Evolutionary conservation across 768 basidiomycete genomes (phyloP), one percentile per base, ranked within the genome.

Genomic region (Clathrus columnatus): DNA sequence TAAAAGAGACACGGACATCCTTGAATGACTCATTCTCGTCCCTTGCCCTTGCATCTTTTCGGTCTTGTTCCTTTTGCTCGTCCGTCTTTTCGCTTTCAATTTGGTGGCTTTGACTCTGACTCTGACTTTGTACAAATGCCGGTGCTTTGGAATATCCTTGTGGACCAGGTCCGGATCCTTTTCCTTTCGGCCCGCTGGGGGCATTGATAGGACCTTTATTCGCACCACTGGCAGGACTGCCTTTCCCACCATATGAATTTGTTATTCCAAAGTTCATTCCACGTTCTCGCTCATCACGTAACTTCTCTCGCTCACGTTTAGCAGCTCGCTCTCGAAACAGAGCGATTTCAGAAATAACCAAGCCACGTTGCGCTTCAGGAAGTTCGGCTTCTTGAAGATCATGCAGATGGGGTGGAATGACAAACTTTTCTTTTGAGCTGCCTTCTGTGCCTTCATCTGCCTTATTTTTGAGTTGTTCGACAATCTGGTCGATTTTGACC

Each of bases 321-420:
- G 91, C 91, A 0, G 93, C 90, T 20, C 90, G 83, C 70, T 97
- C 93, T 57, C 96, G 82, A 70, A 99, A 99, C 62, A 91, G 85
- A 0, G 93, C 92, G 58, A 99, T 99, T 67, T 97, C 93, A 27
- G 89, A 91, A 59, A 97, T 89, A 58, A 98, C 93, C 52, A 93
- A 84, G 5, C 88, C 91, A 30, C 95, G 86, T 63, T 82, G 75
- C 0, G 90, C 90, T 72, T 99, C 96, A 21, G 96, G 95, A 43
- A 99, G 80, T 65, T 99, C 96, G 51, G 92, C 90, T 72, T 96
- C 93, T 65, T 92, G 88, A 43, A 99, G 77, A 70, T 98, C 96
- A 70, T 91, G 91, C 18, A 98, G 78, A 71, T 99, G 96, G n/a
- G 91, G 89, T 23, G 92, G 92, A 43, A 96, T 91, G 59, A 90